Evolutionary conservation across 495 filamentous ascomycete species (phyloP), one percentile per base, ranked within the genome.

Genomic region (Schizothecium vesticola): DNA sequence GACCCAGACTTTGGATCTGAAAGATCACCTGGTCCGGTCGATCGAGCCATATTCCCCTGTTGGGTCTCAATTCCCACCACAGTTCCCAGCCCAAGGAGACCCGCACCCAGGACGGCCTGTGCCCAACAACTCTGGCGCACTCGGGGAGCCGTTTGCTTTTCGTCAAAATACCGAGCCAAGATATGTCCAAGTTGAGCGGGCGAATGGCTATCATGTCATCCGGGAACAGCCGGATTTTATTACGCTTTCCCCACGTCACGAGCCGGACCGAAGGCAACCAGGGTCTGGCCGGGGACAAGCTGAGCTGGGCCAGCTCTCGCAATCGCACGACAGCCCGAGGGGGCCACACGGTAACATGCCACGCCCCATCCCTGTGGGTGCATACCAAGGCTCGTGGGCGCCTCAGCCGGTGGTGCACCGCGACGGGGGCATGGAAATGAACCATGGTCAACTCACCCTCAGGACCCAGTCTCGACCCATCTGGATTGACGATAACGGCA

Each of bases 1-100:
- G 19, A 62, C 71, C 28, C 62, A 63, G n/a, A 68, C 64, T 12
- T 70, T 77, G 60, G 75, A 73, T 62, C 72, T 77, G 1, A 77
- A 79, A 67, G 81, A 83, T 51, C 72, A 78, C 66, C 74, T 78
- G 58, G 72, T 83, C 12, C 74, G 69, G 61, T 83, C 81, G 19
- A 79, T 83, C 65, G 81, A 83, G 67, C 71, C 79, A 31, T 63
- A 68, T 10, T 77, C 77, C 66, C 78, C 74, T 21, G 68, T 72
- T 62, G 23, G 21, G 26, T 31, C 69, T n/a, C 66, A 24, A 7
- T 70, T 70, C 19, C 66, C 68, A 1, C 3, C 55, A 19, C 67
- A 67, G 55, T 65, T 59, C 21, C 66, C 60, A 19, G 56, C 28
- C 22, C 60, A 69, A 19, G 43, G 43, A 51, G 43, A 51, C 43